phyloP scores from a whole-genome alignment of 2,329 filamentous ascomycete genomes.

The Dothistroma pini region DNA sequence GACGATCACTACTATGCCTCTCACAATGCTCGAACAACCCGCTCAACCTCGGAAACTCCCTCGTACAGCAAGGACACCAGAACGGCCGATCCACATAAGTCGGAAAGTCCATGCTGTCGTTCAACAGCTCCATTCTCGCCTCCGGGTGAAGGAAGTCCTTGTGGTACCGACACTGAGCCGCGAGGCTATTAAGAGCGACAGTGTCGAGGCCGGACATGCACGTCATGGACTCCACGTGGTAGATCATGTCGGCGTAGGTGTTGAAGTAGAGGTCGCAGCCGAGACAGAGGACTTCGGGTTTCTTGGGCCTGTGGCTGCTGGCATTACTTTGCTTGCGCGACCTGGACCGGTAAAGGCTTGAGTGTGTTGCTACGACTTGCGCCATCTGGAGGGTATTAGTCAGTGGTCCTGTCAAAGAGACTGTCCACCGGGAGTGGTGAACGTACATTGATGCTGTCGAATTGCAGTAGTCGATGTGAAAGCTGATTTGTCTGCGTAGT shows the following conservation, averaged over 20 bases:
- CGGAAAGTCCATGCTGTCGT: not conserved
- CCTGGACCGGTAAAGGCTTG: not conserved
- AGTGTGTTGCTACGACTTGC: not conserved
- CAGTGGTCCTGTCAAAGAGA: not conserved
- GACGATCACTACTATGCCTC: not conserved
- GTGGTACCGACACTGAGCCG: conserved; percentile 15
- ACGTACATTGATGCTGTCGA: not conserved
- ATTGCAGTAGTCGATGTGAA: not conserved
- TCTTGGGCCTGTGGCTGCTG: not conserved
- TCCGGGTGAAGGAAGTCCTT: conserved; percentile 9
- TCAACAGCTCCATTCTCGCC: not conserved
- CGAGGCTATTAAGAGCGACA: conserved; percentile 9
- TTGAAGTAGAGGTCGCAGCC: conserved; percentile 9
- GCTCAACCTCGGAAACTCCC: not conserved
- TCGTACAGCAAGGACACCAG: conserved; percentile 1
- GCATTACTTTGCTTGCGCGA: not conserved
- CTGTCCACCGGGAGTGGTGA: not conserved
- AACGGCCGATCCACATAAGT: conserved; percentile 3
- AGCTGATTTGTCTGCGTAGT: not conserved
- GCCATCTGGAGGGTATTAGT: not conserved
- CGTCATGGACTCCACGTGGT: conserved; percentile 13
- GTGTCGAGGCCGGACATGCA: conserved; percentile 11
- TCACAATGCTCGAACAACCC: conserved; percentile 4
- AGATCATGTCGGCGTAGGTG: conserved; percentile 17
- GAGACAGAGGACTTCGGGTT: not conserved